Percentiles rank a stretch among this genome's conserved stretches.
Evolutionary conservation across 2,329 filamentous ascomycete species (phyloP).

Genomic region (Hymenotorrendiella dingleyae): DNA sequence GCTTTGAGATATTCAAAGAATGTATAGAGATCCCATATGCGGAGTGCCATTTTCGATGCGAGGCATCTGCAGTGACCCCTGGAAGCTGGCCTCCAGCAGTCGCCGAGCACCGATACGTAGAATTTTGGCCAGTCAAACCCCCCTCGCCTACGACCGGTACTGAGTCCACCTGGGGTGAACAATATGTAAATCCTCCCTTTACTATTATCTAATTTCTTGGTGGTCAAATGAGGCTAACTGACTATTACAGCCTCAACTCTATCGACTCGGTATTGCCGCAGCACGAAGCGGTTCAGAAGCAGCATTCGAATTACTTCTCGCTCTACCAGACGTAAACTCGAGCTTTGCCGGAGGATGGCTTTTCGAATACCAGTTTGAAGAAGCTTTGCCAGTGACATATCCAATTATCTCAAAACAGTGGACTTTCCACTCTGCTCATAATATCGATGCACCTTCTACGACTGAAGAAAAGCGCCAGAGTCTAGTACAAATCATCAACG

Average conservation of each 20-base stretch:
- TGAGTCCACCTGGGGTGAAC: not conserved
- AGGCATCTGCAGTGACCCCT: too few relatives aligned
- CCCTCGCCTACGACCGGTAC: not conserved
- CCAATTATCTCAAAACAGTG: not conserved
- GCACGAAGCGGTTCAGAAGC: not conserved
- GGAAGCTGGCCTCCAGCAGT: too few relatives aligned
- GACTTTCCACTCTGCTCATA: not conserved
- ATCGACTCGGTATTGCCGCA: not conserved
- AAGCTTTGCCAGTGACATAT: not conserved
- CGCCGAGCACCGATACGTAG: not conserved
- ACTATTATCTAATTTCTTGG: not conserved
- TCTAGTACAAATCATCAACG: too few relatives aligned
- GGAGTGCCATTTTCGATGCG: slow-evolving; percentile 5
- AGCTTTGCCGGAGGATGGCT: not conserved
- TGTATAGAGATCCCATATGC: slow-evolving; percentile 1
- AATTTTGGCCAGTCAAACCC: not conserved
- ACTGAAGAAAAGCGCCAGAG: too few relatives aligned
- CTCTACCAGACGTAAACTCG: not conserved
- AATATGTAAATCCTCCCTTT: not conserved
- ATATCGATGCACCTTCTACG: not conserved
- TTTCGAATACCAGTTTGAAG: not conserved
- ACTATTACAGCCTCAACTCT: not conserved
- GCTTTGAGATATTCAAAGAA: slow-evolving; percentile 1
- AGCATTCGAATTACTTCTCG: slow-evolving; percentile 2
- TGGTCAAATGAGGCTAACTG: too few relatives aligned